A percentile compares a stretch with the other conserved stretches of the same genome.
phyloP scores from a whole-genome alignment of 2,329 filamentous ascomycete genomes.

The Phialophora verrucosa region DNA sequence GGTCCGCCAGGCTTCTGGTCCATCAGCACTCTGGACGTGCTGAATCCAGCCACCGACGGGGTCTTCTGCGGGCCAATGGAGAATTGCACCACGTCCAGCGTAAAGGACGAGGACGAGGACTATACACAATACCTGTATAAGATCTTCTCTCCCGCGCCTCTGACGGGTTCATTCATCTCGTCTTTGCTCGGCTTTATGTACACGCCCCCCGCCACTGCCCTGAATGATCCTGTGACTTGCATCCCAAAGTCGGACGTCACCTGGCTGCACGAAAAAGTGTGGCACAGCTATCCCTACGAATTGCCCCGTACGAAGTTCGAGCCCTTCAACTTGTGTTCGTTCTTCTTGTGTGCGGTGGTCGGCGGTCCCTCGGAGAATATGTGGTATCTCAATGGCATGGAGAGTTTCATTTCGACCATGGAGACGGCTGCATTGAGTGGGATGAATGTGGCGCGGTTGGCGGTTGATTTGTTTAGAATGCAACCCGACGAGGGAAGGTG shows the following conservation, averaged over 20 bases:
- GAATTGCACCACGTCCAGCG: conserved; percentile 6
- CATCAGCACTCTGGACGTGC: conserved; percentile 73
- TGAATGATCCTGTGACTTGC: conserved; percentile 26
- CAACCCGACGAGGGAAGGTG: no score
- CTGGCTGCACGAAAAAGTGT: conserved; percentile 78
- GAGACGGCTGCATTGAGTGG: conserved; percentile 94
- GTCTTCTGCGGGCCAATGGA: conserved; percentile 32
- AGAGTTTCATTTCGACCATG: conserved; percentile 96
- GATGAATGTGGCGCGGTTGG: conserved; percentile 63
- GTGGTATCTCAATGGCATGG: conserved; percentile 70
- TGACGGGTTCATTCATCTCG: conserved; percentile 56
- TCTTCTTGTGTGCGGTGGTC: neutral
- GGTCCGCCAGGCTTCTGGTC: conserved; percentile 84
- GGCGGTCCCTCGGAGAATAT: conserved; percentile 6
- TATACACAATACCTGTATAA: conserved; percentile 64
- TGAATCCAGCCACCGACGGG: conserved; percentile 58
- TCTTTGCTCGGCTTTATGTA: conserved; percentile 55
- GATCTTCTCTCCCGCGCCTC: conserved; percentile 64
- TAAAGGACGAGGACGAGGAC: conserved; percentile 11
- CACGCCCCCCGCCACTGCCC: conserved; percentile 26
- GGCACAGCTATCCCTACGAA: conserved; percentile 84
- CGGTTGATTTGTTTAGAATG: conserved; percentile 48
- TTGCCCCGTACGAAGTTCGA: conserved; percentile 88
- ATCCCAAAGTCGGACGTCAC: conserved; percentile 60
- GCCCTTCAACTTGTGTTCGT: conserved; percentile 60